These are phyloP conservation scores for Lachnellula willkommii DNA, from an alignment of 2,329 filamentous ascomycete genomes.

Conservation along the genomic window DNA sequence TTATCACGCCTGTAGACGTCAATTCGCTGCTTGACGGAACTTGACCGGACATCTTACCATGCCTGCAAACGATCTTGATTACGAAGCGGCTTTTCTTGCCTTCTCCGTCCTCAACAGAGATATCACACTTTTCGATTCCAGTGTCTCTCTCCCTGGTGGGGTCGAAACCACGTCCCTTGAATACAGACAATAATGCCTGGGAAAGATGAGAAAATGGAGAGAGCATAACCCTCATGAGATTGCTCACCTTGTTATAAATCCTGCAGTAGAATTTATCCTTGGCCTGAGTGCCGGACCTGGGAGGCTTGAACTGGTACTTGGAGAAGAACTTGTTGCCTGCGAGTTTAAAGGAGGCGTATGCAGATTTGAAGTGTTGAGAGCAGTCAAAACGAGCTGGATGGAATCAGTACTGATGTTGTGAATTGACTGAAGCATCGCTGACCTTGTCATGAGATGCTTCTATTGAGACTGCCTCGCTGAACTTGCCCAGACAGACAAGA, in stretches of 20 bases:
- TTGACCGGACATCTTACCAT: conserved; percentile 42
- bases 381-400: conserved; percentile 62
- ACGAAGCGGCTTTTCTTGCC: conserved; percentile 67
- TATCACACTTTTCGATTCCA: conserved; percentile 68
- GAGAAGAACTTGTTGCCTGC: conserved; percentile 65
- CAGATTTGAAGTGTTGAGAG: conserved; percentile 74
- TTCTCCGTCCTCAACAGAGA: conserved; percentile 65
- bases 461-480: conserved; percentile 72
- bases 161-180: conserved; percentile 62
- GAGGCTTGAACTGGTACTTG: conserved; percentile 60
- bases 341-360: conserved; percentile 68
- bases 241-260: conserved; percentile 62
- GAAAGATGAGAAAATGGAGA: not conserved
- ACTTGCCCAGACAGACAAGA: conserved; percentile 69
- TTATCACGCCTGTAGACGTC: conserved; percentile 55
- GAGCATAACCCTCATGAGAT: not conserved
- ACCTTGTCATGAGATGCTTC: conserved; percentile 41
- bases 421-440: not conserved
- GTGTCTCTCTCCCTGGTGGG: conserved; percentile 59
- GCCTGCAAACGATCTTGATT: conserved; percentile 67
- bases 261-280: conserved; percentile 63
- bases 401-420: conserved; percentile 9
- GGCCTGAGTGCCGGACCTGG: conserved; percentile 10
- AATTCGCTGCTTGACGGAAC: not conserved
- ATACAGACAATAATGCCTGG: conserved; percentile 65